Base-by-base conservation (phyloP, 805 yeast genomes). In the Kuraishia piskuri region DNA sequence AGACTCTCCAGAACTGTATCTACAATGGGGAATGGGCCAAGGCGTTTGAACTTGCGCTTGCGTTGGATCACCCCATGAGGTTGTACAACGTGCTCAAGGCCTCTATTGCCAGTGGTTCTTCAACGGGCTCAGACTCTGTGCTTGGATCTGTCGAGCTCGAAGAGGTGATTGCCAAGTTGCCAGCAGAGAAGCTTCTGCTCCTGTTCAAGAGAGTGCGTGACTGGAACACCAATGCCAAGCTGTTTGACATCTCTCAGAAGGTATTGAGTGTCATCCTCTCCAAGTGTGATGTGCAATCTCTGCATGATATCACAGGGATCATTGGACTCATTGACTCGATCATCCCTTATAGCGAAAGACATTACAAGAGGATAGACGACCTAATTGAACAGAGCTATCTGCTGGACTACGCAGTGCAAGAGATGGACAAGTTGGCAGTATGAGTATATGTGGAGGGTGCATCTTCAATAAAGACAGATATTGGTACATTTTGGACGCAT, bases 141-240 rank as follows among this genome's bases (percentile, higher is more conserved):
- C 69, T 83, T 36, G 89, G 88, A 0, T 78, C 83, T 1, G 60
- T 67, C 47, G 73, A 77, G 49, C 77, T 94, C 49, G 97, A 90
- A 60, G 65, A 72, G 17, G 79, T 85, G 10, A 78, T 94, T 46
- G 71, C 77, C 3, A 66, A 68, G 12, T 74, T 94, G 53, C 78
- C 73, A 23, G 72, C 79, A 36, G 86, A 82, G 1, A 88, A 86
- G 61, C 68, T 91, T 22, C 60, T 77, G 46, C 64, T 73, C 12
- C 67, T 94, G 22, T 78, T 94, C 66, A 80, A 80, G 62, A 83
- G 96, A 61, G 75, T 91, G 21, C 80, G 97, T 61, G 96, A 90
- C 64, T 94, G 99, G 99, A 94, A 94, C 66, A 85, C 95, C 48
- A 92, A 90, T 67, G 86, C 88, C 52, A 82, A 83, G 62, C 83